Base-by-base conservation (phyloP, 2,329 filamentous ascomycete genomes). In the Diaporthe sp. region DNA sequence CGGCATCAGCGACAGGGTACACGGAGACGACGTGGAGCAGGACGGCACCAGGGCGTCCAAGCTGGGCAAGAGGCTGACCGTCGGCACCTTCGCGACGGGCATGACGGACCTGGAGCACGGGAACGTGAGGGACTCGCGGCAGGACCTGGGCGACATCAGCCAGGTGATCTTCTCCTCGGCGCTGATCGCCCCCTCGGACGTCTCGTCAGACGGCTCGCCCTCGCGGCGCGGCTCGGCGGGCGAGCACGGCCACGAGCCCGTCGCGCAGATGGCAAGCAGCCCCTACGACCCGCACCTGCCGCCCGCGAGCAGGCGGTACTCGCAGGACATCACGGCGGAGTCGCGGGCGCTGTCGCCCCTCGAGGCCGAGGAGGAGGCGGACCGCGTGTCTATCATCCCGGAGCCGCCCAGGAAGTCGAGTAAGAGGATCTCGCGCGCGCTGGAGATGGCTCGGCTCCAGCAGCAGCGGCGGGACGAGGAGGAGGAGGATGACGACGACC, bases 281-380 rank as follows among this genome's bases (percentile, higher is more conserved):
- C 33, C 30, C 22, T 58, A 50, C 25, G 47, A 35, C 30, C 60
- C 66, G 42, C 67, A 42, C 60, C 42, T 40, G 13, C 61, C 58
- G 13, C 61, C 58, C 10, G 25, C 42, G 19, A 40, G n/a, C n/a
- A n/a, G 61, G 42, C 68, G 69, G 40, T 60, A 54, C 61, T 74
- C 72, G 10, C 33, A 74, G 61, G 72, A 76, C n/a, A 72, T 74
- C 61, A 76, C 68, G 33, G 61, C 72, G 30, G 75, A 74, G 72
- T 68, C 61, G 40, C 52, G 72, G 40, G 35, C 40, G 19, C 69
- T 72, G 45, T 72, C 67, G n/a, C 72, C 74, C 42, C 38, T 74
- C 22, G 72, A 74, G 61, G 68, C 60, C 7, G 68, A 76, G 52
- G 72, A 47, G 25, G 68, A 76, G 19, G 60, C 66, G 38, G 67